Base-by-base conservation (phyloP, 306 rosid species). In the Dryas alaskensis region DNA sequence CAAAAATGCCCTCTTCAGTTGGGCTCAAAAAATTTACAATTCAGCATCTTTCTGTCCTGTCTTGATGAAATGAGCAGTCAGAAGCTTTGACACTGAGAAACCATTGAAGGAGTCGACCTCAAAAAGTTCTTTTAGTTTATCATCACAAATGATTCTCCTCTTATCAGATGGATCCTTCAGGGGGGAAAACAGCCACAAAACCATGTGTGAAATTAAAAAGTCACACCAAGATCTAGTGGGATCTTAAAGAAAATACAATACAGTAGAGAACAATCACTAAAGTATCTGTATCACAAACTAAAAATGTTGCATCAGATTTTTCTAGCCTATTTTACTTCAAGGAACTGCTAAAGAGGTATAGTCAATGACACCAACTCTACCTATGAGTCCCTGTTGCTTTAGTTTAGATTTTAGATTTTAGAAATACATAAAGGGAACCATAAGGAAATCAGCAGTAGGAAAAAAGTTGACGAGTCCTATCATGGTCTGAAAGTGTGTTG, bases 101-200 rank as follows among this genome's bases (percentile, higher is more conserved):
- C 77, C 85, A n/a, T 5, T 8, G 77, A 69, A 54, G 11, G 31
- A 10, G 62, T 74, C 78, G 14, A 75, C 78, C 45, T 63, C 79
- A 11, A 7, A 49, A 10, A 67, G 79, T 22, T 61, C 76, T 39
- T 76, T 69, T 55, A 60, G 78, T 69, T 66, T 62, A 42, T 67
- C 70, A 54, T 76, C 81, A 4, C 84, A 72, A 52, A 31, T 14
- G 62, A 53, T 49, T 53, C 75, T 70, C 71, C 67, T 54, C 72
- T 16, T 67, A 68, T 73, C 70, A 16, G 76, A 65, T 17, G 60
- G 81, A 68, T 82, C 86, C 83, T 82, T 65, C 63, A 71, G 13
- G 59, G 65, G 37, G 22, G 44, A 40, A 19, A 78, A 69, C 43
- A 44, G 31, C 65, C 57, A 67, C 13, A 76, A 57, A 62, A 31